phyloP scores from a whole-genome alignment of 2,329 filamentous ascomycete genomes.

The Elsinoe perseae region DNA sequence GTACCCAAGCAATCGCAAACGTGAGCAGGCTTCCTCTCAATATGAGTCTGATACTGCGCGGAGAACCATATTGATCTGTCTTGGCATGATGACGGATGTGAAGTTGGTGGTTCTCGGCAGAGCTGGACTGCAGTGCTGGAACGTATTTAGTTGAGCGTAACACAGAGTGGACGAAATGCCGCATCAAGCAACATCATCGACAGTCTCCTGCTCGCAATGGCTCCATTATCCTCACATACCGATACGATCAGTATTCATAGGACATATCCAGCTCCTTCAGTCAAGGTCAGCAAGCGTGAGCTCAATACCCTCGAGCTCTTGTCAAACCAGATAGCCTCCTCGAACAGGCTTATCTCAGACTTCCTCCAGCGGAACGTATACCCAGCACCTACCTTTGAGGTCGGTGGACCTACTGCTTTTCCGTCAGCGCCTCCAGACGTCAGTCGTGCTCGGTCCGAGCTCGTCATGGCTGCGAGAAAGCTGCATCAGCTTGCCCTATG shows the following conservation, averaged over 20 bases:
- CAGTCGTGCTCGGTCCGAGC: not conserved
- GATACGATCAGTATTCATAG: not conserved
- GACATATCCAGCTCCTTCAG: not conserved
- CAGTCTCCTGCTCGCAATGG: not conserved
- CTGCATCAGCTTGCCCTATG: not conserved
- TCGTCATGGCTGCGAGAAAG: not conserved
- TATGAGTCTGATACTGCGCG: not conserved
- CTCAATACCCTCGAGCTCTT: not conserved
- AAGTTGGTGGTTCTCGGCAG: not conserved
- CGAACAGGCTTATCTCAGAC: not conserved
- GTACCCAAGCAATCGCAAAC: not conserved
- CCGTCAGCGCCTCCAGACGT: slow-evolving; percentile 9
- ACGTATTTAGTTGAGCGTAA: not conserved
- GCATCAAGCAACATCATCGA: not conserved
- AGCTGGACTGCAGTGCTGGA: not conserved
- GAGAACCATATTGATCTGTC: not conserved
- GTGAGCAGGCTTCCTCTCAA: not conserved
- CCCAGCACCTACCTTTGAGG: not conserved
- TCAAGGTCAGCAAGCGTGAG: not conserved
- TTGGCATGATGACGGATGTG: not conserved
- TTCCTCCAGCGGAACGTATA: not conserved
- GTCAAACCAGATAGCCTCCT: not conserved
- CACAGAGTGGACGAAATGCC: no score
- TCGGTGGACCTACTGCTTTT: not conserved
- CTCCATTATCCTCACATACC: not conserved